phyloP scores from a whole-genome alignment of 2,329 filamentous ascomycete species.

The Emydomyces testavorans region DNA sequence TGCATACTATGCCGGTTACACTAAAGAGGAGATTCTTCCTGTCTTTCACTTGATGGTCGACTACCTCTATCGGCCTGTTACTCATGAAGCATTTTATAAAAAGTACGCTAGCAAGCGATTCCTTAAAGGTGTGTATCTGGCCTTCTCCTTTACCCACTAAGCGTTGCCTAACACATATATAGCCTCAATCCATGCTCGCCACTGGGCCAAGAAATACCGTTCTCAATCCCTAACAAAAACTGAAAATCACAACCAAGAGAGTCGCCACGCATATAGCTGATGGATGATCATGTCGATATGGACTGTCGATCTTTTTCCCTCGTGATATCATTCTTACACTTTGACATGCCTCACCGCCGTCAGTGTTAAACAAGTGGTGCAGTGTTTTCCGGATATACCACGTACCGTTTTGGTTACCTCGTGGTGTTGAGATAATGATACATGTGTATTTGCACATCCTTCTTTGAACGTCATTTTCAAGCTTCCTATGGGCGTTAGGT shows the following conservation, averaged over 20 bases:
- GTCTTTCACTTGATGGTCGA: slow-evolving; percentile 93
- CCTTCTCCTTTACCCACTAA: background rate
- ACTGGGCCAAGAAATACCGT: slow-evolving; percentile 79
- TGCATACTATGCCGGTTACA: slow-evolving; percentile 83
- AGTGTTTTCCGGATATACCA: slow-evolving; percentile 1
- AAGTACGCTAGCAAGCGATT: slow-evolving; percentile 99
- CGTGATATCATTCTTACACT: too few relatives aligned
- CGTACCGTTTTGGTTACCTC: slow-evolving; percentile 5
- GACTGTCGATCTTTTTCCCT: background rate
- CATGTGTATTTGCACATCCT: background rate
- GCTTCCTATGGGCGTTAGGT: background rate
- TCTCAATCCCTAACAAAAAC: slow-evolving; percentile 25
- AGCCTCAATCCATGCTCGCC: slow-evolving; percentile 84
- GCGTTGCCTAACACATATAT: slow-evolving; percentile 19
- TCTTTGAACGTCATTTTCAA: background rate
- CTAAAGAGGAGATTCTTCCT: slow-evolving; percentile 81
- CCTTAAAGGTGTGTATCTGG: slow-evolving; percentile 64
- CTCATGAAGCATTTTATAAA: slow-evolving; percentile 97
- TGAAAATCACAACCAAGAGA: slow-evolving; percentile 25
- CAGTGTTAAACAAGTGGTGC: too few relatives aligned
- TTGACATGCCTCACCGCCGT: too few relatives aligned
- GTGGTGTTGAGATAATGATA: slow-evolving; percentile 3
- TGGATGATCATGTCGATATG: slow-evolving; percentile 14
- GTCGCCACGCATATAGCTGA: slow-evolving; percentile 27
- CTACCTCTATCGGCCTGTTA: slow-evolving; percentile 80